These are phyloP conservation scores for Dimocarpus longan DNA, from an alignment of 345 rosid species.

Conservation along the genomic window DNA sequence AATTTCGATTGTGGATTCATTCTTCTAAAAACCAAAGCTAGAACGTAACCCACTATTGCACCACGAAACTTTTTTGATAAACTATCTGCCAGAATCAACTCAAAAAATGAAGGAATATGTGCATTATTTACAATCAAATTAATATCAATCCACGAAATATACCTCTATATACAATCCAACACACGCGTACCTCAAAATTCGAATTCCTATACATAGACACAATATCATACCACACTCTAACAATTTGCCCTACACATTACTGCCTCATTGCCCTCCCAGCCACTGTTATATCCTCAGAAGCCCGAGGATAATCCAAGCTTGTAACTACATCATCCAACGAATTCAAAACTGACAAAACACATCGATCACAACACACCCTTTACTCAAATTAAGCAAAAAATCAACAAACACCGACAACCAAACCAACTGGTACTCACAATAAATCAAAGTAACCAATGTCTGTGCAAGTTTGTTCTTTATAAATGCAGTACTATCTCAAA, in stretches of 20 bases:
- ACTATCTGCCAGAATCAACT: constrained; percentile 60
- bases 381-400: constrained; percentile 58
- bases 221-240: constrained; percentile 81
- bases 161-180: constrained; percentile 79
- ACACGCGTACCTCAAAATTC: too few species aligned
- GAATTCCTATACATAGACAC: too few species aligned
- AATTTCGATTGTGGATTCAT: constrained; percentile 82
- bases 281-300: constrained; percentile 58
- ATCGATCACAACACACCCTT: constrained; percentile 73
- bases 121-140: constrained; percentile 74
- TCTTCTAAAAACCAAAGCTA: constrained; percentile 86
- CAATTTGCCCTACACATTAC: constrained; percentile 85
- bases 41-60: constrained; percentile 81
- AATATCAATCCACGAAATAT: constrained; percentile 92
- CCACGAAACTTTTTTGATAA: constrained; percentile 67
- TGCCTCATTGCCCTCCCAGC: constrained; percentile 88
- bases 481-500: constrained; percentile 71
- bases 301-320: constrained; percentile 83
- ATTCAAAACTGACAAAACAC: constrained; percentile 93
- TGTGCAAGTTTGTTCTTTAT: constrained; percentile 93
- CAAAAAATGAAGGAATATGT: constrained; percentile 74
- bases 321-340: constrained; percentile 86
- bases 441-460: constrained; percentile 80
- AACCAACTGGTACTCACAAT: constrained; percentile 79
- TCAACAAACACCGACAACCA: constrained; percentile 87